Evolutionary conservation across 129 eudicot genomes (phyloP), one percentile per base, ranked within the genome.

Genomic region (Artemisia tridentata): DNA sequence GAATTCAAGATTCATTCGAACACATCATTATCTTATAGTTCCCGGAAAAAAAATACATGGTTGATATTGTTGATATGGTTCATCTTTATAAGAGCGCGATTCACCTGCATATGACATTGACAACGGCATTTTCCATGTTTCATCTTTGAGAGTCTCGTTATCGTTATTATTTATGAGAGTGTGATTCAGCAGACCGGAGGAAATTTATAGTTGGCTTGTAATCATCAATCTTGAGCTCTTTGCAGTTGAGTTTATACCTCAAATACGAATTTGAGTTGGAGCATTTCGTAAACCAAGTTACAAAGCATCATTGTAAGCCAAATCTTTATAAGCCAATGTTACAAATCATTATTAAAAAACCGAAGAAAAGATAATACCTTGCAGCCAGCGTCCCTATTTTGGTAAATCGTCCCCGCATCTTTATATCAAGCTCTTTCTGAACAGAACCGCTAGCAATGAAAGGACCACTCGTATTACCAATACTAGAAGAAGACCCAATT

Each of bases 51-150:
- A 25, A 23, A 23, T 1, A 23, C 90, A 71, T 92, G 96, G 29
- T 78, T 67, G 63, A 70, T 15, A 56, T 16, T 78, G 57, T 81
- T 12, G 20, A 7, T n/a, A 11, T 31, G 5, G 4, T 4, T 38
- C 63, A 80, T 81, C 73, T 45, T 72, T 61, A 86, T 65, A 65
- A 92, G 87, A 80, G 19, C 72, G 68, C 14, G 48, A 67, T 13
- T 21, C 77, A 72, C 95, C 91, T 55, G 80, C 81, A 62, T 84
- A 78, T 12, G 95, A 88, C 80, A 62, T 86, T 15, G 98, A 86
- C 80, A 92, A 68, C 38, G 87, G 83, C 88, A 76, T 88, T 27
- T 72, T 77, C 80, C 86, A 79, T 13, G 80, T 63, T 76, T 89
- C 90, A 71, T 92, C 96, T 43, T 78, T 67, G 63, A 70, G 18